phyloP scores from a whole-genome alignment of 768 basidiomycete species.

The Pleurotus salmoneostramineus region DNA sequence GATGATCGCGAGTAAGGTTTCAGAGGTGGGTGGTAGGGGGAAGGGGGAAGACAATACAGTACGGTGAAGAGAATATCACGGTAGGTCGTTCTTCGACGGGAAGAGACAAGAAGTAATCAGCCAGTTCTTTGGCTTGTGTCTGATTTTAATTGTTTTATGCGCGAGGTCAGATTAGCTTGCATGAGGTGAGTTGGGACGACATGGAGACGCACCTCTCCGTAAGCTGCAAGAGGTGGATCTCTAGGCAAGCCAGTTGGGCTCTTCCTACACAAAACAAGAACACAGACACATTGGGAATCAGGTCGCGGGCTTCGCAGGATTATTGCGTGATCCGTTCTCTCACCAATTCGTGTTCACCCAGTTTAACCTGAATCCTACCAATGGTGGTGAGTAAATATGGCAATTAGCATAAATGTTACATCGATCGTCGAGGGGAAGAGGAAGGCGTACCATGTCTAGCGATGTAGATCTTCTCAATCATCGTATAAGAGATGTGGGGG shows the following conservation, averaged over 20 bases:
- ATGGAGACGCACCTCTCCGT: constrained; percentile 50
- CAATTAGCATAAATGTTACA: neutral
- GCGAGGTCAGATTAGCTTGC: neutral
- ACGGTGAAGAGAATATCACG: constrained; percentile 81
- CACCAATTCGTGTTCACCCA: constrained; percentile 70
- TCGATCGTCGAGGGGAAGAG: neutral
- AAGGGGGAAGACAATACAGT: constrained; percentile 41
- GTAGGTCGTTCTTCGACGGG: constrained; percentile 68
- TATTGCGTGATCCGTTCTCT: constrained; percentile 14
- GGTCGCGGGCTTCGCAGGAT: neutral
- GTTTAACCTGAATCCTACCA: constrained; percentile 68
- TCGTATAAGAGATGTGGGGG: constrained; percentile 15
- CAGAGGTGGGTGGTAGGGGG: neutral
- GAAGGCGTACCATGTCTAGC: constrained; percentile 56
- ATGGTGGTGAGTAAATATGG: neutral
- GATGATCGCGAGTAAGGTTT: neutral
- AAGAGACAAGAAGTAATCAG: constrained; percentile 56
- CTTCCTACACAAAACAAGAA: constrained; percentile 37
- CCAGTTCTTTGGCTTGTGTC: constrained; percentile 74
- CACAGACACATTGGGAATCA: too few relatives aligned
- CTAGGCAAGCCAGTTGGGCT: constrained; percentile 63
- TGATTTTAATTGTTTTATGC: too few relatives aligned
- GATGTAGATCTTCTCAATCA: constrained; percentile 65
- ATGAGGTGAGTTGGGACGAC: neutral
- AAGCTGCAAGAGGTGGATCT: constrained; percentile 71